Percentiles rank a stretch among this genome's conserved stretches.
Evolutionary conservation across 345 rosid species (phyloP).

Genomic region (Camelina sativa): DNA sequence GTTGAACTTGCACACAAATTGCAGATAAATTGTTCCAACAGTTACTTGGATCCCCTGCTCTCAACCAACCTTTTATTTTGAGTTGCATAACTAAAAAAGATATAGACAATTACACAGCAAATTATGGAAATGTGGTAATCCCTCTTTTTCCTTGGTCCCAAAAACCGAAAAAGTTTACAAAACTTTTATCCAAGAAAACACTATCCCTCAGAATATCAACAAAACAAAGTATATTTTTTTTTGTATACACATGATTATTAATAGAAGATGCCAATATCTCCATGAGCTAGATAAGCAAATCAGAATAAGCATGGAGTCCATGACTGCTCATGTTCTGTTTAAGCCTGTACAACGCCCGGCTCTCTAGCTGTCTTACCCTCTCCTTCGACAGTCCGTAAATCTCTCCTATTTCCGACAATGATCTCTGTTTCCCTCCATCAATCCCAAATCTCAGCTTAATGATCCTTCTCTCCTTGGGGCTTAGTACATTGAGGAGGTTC

Average conservation of each 20-base stretch:
- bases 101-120: conserved; percentile 2
- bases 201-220: conserved; percentile 33
- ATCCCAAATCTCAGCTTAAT: conserved; percentile 81
- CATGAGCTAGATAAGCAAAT: conserved; percentile 57
- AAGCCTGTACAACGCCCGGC: conserved; percentile 73
- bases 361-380: conserved; percentile 80
- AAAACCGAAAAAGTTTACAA: conserved; percentile 2
- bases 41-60: neutral
- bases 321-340: conserved; percentile 63
- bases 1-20: neutral
- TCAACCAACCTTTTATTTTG: neutral
- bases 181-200: conserved; percentile 21
- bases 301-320: conserved; percentile 63
- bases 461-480: conserved; percentile 73
- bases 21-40: neutral
- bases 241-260: conserved; percentile 26
- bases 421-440: conserved; percentile 61
- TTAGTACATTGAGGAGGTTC: conserved; percentile 55
- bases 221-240: conserved; percentile 31
- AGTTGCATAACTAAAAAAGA: conserved; percentile 8
- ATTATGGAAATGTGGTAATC: neutral
- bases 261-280: conserved; percentile 10
- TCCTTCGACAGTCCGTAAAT: conserved; percentile 70
- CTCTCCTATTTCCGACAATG: conserved; percentile 70
- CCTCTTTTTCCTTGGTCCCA: neutral